phyloP scores from a whole-genome alignment of 306 rosid species.

The Glycyrrhiza uralensis region DNA sequence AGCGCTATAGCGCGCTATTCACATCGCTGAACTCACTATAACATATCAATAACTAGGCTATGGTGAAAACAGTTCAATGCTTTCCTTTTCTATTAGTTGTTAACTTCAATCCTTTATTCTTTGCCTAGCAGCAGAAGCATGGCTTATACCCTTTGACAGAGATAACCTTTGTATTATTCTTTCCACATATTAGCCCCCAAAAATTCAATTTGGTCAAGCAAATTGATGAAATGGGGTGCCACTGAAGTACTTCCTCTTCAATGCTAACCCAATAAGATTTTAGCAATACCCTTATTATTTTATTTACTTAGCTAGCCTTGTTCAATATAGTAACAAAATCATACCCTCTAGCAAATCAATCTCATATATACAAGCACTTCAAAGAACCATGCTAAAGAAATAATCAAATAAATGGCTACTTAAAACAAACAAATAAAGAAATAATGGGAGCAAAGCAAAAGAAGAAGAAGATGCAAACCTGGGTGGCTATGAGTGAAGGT shows the following conservation, averaged over 20 bases:
- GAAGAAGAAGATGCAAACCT: conserved; percentile 27
- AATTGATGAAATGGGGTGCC: not conserved
- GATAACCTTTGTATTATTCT: not conserved
- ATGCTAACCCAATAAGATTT: not conserved
- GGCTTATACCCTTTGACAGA: not conserved
- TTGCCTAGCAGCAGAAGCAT: not conserved
- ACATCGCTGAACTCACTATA: no score
- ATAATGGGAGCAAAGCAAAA: not conserved
- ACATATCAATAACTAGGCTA: not conserved
- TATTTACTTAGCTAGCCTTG: not conserved
- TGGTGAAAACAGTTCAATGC: not conserved
- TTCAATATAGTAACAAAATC: not conserved
- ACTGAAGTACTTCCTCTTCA: not conserved
- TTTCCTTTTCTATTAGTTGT: not conserved
- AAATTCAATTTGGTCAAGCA: conserved; percentile 1
- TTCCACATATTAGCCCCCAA: not conserved
- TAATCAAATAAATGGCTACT: not conserved
- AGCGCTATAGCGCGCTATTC: no score
- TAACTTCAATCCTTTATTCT: not conserved
- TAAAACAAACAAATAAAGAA: not conserved
- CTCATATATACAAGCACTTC: not conserved
- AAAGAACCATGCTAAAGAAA: not conserved
- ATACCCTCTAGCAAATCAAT: not conserved
- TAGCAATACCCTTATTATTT: not conserved
- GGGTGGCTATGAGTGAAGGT: conserved; percentile 54